phyloP scores from a whole-genome alignment of 2,329 filamentous ascomycete species.

The Scedosporium aurantiacum region DNA sequence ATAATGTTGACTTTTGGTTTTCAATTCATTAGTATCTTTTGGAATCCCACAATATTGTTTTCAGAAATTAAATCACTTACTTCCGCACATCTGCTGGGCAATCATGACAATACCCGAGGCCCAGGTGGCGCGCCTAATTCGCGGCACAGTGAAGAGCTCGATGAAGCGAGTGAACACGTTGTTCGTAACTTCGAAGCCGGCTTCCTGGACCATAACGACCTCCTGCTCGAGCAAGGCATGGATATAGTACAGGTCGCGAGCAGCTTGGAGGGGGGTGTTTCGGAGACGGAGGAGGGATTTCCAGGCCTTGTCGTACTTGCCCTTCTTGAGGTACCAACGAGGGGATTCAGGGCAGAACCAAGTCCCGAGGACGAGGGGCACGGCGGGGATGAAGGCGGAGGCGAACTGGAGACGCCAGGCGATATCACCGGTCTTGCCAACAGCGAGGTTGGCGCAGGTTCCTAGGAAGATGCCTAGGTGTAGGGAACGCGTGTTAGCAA shows the following conservation, averaged over 20 bases:
- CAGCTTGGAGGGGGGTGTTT: slow-evolving; percentile 48
- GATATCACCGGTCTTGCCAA: slow-evolving; percentile 46
- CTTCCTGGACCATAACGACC: slow-evolving; percentile 14
- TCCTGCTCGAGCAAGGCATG: slow-evolving; percentile 22
- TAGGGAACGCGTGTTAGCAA: neutral
- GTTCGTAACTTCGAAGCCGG: slow-evolving; percentile 25
- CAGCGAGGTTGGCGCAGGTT: slow-evolving; percentile 52
- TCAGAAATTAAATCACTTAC: slow-evolving; percentile 12
- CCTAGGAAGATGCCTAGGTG: slow-evolving; percentile 51
- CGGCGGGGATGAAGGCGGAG: slow-evolving; percentile 53
- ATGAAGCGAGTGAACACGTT: slow-evolving; percentile 38
- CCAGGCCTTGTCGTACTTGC: slow-evolving; percentile 41
- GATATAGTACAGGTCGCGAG: slow-evolving; percentile 52
- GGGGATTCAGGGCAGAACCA: slow-evolving; percentile 56
- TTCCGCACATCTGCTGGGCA: slow-evolving; percentile 50
- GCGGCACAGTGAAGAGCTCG: slow-evolving; percentile 46
- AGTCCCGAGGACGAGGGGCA: slow-evolving; percentile 45
- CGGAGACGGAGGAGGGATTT: slow-evolving; percentile 44
- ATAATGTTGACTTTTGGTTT: slow-evolving; percentile 33
- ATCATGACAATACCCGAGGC: slow-evolving; percentile 61
- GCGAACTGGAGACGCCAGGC: slow-evolving; percentile 46
- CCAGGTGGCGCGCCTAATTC: slow-evolving; percentile 49
- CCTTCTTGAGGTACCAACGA: slow-evolving; percentile 56
- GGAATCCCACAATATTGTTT: neutral
- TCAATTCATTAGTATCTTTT: too few relatives aligned